A percentile compares a stretch with the other conserved stretches of the same genome.
Evolutionary conservation across 1,139 yeast species (phyloP).

Genomic region (Magnusiomyces tetraspermus): DNA sequence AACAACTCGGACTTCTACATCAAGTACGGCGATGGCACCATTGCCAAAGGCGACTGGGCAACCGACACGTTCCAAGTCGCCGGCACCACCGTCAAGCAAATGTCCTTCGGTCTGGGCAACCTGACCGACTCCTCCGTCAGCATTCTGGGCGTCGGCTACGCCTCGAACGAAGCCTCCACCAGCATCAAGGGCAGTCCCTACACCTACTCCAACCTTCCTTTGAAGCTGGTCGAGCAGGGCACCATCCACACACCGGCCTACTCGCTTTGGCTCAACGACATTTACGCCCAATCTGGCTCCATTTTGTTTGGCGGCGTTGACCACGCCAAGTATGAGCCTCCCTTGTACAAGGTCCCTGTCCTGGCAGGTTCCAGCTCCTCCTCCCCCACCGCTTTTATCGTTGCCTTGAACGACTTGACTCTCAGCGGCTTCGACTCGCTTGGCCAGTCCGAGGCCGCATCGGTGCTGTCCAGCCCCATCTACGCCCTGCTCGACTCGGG

Average conservation of each 20-base stretch:
- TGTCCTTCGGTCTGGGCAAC: slow-evolving; percentile 27
- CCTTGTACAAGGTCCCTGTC: slow-evolving; percentile 29
- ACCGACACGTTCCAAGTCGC: slow-evolving; percentile 33
- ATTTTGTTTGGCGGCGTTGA: slow-evolving; percentile 54
- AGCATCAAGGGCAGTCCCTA: slow-evolving; percentile 15
- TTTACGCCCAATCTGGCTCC: slow-evolving; percentile 38
- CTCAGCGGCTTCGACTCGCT: neutral
- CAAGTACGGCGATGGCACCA: slow-evolving; percentile 24
- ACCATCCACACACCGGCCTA: slow-evolving; percentile 41
- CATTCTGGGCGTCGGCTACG: slow-evolving; percentile 28
- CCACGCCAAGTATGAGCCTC: slow-evolving; percentile 43
- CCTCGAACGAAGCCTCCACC: slow-evolving; percentile 18
- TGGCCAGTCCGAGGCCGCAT: neutral
- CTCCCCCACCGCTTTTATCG: slow-evolving; percentile 11
- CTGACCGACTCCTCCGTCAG: slow-evolving; percentile 27
- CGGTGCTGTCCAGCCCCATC: neutral
- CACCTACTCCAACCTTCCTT: slow-evolving; percentile 38
- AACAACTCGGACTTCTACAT: slow-evolving; percentile 21
- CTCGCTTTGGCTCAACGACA: slow-evolving; percentile 44
- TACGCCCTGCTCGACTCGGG: slow-evolving; percentile 28
- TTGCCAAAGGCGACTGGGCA: slow-evolving; percentile 43
- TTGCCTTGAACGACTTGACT: slow-evolving; percentile 10
- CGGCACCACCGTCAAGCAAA: slow-evolving; percentile 15
- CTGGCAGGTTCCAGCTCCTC: slow-evolving; percentile 10
- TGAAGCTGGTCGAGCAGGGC: slow-evolving; percentile 40